phyloP scores from a whole-genome alignment of 805 yeast species.

The Candida hungchunana region DNA sequence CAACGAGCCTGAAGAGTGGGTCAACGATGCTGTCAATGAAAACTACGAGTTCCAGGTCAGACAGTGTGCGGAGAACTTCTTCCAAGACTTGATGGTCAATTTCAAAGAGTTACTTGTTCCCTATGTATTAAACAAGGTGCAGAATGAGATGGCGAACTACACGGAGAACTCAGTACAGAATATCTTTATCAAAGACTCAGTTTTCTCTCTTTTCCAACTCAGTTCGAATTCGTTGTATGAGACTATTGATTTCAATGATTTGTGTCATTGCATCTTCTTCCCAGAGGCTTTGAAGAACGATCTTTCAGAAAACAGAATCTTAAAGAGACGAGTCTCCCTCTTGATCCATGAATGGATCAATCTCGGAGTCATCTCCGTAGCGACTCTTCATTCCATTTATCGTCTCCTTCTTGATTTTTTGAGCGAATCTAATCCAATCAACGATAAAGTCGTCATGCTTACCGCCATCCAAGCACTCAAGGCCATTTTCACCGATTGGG shows the following conservation, averaged over 20 bases:
- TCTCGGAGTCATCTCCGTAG: conserved; percentile 52
- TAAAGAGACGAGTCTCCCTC: conserved; percentile 73
- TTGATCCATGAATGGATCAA: conserved; percentile 80
- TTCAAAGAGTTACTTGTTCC: conserved; percentile 54
- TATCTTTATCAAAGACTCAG: conserved; percentile 70
- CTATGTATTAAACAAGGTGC: conserved; percentile 57
- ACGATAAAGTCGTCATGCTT: conserved; percentile 78
- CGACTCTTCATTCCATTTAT: conserved; percentile 55
- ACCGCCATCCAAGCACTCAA: conserved; percentile 69
- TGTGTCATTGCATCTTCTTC: conserved; percentile 56
- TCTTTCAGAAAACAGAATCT: conserved; percentile 50
- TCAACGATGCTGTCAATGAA: conserved; percentile 68
- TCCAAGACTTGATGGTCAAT: conserved; percentile 63
- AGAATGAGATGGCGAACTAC: conserved; percentile 32
- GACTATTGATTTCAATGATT: conserved; percentile 61
- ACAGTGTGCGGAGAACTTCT: conserved; percentile 84
- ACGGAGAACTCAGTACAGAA: conserved; percentile 37
- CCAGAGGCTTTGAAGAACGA: conserved; percentile 50
- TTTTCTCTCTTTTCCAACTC: conserved; percentile 77
- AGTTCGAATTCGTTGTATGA: conserved; percentile 64
- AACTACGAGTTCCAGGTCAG: conserved; percentile 83
- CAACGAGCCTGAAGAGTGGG: conserved; percentile 90
- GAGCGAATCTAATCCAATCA: conserved; percentile 38
- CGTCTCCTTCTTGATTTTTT: conserved; percentile 50
- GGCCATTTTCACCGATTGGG: conserved; percentile 79